These are phyloP conservation scores for Backusella luteola DNA, from an alignment of 192 early-diverging fungal species.

Conservation along the genomic window DNA sequence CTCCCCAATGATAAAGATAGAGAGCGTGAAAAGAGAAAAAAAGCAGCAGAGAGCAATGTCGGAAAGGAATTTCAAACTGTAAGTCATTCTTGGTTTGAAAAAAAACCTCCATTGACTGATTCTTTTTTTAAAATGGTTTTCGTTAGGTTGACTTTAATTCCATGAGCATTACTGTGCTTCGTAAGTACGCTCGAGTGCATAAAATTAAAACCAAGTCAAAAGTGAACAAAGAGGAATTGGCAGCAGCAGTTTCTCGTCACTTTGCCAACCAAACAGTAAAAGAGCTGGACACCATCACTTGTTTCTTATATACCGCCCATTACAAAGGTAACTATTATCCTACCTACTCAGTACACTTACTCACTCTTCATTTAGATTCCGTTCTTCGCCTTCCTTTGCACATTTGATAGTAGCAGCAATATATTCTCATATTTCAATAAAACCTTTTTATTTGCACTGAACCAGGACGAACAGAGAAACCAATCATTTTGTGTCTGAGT, in stretches of 20 bases:
- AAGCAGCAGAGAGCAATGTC: constrained; percentile 18
- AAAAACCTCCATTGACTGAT: neutral
- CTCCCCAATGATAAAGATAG: constrained; percentile 15
- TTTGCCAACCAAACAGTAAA: constrained; percentile 38
- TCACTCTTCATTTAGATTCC: constrained; percentile 1
- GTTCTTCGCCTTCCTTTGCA: constrained; percentile 13
- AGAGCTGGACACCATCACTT: constrained; percentile 44
- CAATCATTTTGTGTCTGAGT: no score
- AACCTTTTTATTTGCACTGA: neutral
- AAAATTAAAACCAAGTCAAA: constrained; percentile 33
- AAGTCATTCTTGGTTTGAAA: neutral
- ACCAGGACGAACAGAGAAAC: no score
- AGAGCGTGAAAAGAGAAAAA: constrained; percentile 22
- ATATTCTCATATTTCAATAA: neutral
- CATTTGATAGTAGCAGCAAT: constrained; percentile 6
- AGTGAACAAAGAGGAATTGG: constrained; percentile 40
- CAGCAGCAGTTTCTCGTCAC: constrained; percentile 38
- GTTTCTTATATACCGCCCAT: constrained; percentile 42
- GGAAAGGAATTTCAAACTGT: constrained; percentile 26
- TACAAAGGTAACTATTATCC: constrained; percentile 29
- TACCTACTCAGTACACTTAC: no score
- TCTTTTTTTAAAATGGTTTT: neutral
- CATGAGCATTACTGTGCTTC: constrained; percentile 35
- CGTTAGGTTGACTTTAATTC: constrained; percentile 44
- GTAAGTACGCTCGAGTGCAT: constrained; percentile 44